Evolutionary conservation across 768 basidiomycete species (phyloP).

Genomic region (Amanita fuliginea): DNA sequence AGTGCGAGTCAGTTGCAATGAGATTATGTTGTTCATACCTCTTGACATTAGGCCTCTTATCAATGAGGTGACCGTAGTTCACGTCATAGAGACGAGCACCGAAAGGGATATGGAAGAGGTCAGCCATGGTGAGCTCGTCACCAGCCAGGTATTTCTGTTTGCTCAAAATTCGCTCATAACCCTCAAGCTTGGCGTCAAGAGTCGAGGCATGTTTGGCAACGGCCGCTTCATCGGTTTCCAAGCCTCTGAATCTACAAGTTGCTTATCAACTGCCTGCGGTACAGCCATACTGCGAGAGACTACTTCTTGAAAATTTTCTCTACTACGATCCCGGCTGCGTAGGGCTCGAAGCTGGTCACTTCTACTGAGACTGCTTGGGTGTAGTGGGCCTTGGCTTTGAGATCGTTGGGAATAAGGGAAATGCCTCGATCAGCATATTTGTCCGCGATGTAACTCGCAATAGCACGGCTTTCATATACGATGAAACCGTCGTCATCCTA

Average conservation of each 20-base stretch:
- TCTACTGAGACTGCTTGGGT: slow-evolving; percentile 47
- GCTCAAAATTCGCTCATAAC: slow-evolving; percentile 43
- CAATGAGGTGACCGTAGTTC: slow-evolving; percentile 19
- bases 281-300: slow-evolving; percentile 7
- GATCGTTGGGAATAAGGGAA: slow-evolving; percentile 33
- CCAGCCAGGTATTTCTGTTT: slow-evolving; percentile 50
- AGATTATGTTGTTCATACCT: slow-evolving; percentile 18
- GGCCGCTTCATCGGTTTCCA: slow-evolving; percentile 18
- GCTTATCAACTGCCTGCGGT: background rate
- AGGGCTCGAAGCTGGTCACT: slow-evolving; percentile 38
- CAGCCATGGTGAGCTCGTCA: slow-evolving; percentile 44
- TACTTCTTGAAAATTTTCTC: slow-evolving; percentile 47
- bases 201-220: slow-evolving; percentile 14
- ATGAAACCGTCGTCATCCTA: slow-evolving; percentile 53
- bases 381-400: slow-evolving; percentile 29
- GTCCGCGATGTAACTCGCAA: slow-evolving; percentile 43
- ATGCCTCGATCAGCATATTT: slow-evolving; percentile 45
- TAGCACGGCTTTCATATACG: slow-evolving; percentile 54
- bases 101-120: slow-evolving; percentile 46
- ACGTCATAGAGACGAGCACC: slow-evolving; percentile 10
- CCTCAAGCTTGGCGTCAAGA: slow-evolving; percentile 33
- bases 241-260: slow-evolving; percentile 11
- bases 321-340: slow-evolving; percentile 24
- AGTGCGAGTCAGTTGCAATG: background rate
- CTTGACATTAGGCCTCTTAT: slow-evolving; percentile 29